phyloP scores from a whole-genome alignment of 805 yeast species.

The Tetrapisispora namnaoensis region DNA sequence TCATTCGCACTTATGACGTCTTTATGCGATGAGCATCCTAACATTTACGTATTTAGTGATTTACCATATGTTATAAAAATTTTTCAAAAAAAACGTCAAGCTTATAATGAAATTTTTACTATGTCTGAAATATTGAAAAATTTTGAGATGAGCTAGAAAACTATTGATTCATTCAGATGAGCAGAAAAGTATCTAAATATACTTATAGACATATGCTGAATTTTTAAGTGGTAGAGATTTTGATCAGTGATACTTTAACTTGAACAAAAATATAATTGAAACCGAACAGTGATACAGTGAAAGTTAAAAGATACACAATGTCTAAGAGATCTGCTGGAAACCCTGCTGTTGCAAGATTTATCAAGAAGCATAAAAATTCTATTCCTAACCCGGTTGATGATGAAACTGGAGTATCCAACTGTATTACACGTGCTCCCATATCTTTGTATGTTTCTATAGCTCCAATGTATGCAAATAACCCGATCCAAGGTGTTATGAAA shows the following conservation, averaged over 20 bases:
- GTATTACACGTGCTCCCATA: conserved; percentile 27
- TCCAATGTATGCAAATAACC: conserved; percentile 61
- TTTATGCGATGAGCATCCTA: too few species aligned
- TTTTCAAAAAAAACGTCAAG: background rate
- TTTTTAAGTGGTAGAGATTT: background rate
- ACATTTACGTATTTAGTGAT: background rate
- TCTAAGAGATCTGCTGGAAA: conserved; percentile 21
- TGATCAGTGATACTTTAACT: background rate
- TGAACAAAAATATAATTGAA: too few species aligned
- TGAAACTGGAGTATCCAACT: conserved; percentile 24
- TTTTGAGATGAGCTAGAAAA: background rate
- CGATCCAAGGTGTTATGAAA: conserved; percentile 67
- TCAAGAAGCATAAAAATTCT: conserved; percentile 22
- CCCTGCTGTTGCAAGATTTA: conserved; percentile 14
- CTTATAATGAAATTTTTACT: background rate
- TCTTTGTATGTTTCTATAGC: conserved; percentile 78
- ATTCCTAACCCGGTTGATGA: conserved; percentile 22
- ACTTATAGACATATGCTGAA: too few species aligned
- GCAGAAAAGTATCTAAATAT: background rate
- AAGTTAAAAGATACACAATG: background rate
- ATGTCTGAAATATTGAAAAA: background rate
- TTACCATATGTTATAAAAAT: too few species aligned
- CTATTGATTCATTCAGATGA: background rate
- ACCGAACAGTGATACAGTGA: background rate
- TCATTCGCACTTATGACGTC: too few species aligned